These are phyloP conservation scores for Flaveria bidentis DNA, from an alignment of 129 eudicot species.

Conservation along the genomic window DNA sequence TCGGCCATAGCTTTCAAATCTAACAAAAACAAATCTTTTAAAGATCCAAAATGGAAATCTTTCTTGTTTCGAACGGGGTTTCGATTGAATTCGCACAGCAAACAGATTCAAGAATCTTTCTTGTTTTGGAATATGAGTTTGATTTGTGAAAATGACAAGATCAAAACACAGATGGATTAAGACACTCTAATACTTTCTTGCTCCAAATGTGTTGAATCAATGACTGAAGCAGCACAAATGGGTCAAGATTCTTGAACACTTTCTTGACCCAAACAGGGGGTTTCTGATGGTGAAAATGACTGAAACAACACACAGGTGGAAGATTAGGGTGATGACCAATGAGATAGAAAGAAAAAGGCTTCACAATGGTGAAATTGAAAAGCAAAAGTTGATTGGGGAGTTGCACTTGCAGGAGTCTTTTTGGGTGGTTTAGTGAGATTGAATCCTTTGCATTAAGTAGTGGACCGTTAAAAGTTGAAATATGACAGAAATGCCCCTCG, in stretches of 20 bases:
- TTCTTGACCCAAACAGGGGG: constrained; percentile 37
- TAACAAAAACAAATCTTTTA: neutral
- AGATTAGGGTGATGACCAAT: constrained; percentile 26
- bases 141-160: constrained; percentile 18
- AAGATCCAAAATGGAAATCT: constrained; percentile 5
- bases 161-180: neutral
- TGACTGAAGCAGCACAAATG: neutral
- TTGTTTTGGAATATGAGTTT: neutral
- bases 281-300: constrained; percentile 13
- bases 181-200: constrained; percentile 4
- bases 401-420: constrained; percentile 33
- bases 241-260: constrained; percentile 31
- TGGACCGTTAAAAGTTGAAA: constrained; percentile 56
- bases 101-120: no score
- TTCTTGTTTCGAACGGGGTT: neutral
- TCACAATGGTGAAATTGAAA: constrained; percentile 38
- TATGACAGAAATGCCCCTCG: constrained; percentile 56
- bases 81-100: no score
- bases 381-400: constrained; percentile 50
- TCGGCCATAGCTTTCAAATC: constrained; percentile 56
- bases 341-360: constrained; percentile 40
- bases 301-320: neutral
- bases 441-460: constrained; percentile 40
- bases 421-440: constrained; percentile 28
- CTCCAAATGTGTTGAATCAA: constrained; percentile 13